These are phyloP conservation scores for Curvularia verruculosa DNA, from an alignment of 2,329 filamentous ascomycete species.

Conservation along the genomic window DNA sequence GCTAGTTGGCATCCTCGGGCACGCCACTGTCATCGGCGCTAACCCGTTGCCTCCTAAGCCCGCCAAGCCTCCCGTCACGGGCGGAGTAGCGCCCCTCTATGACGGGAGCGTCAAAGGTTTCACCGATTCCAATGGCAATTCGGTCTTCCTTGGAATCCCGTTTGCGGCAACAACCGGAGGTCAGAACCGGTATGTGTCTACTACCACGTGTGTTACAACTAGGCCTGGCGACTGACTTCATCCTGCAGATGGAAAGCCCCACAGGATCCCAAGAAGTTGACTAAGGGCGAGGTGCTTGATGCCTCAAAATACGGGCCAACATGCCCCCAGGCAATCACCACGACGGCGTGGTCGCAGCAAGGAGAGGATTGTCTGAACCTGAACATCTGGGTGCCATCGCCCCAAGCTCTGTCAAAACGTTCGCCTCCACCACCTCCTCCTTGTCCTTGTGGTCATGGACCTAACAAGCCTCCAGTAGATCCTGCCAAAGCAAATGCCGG, in stretches of 20 bases:
- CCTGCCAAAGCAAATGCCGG: not conserved
- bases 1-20: slow-evolving; percentile 11
- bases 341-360: slow-evolving; percentile 28
- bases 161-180: slow-evolving; percentile 34
- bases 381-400: slow-evolving; percentile 30
- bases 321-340: slow-evolving; percentile 33
- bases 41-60: slow-evolving; percentile 17
- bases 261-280: slow-evolving; percentile 17
- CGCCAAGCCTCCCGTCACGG: slow-evolving; percentile 8
- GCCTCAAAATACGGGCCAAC: slow-evolving; percentile 32
- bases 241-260: slow-evolving; percentile 28
- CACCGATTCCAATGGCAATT: slow-evolving; percentile 26
- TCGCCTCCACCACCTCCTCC: slow-evolving; percentile 7
- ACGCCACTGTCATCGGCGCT: slow-evolving; percentile 6
- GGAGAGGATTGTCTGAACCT: slow-evolving; percentile 51
- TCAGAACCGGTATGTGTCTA: slow-evolving; percentile 25
- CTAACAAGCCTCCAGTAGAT: slow-evolving; percentile 4
- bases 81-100: slow-evolving; percentile 18
- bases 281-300: slow-evolving; percentile 20
- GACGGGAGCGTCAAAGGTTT: slow-evolving; percentile 29
- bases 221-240: not conserved
- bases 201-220: not conserved
- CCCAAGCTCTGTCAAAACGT: slow-evolving; percentile 1
- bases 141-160: slow-evolving; percentile 32
- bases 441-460: not conserved